Conservation (phyloP, 2,329 filamentous ascomycete genomes). For the Penicillium griseofulvum region DNA sequence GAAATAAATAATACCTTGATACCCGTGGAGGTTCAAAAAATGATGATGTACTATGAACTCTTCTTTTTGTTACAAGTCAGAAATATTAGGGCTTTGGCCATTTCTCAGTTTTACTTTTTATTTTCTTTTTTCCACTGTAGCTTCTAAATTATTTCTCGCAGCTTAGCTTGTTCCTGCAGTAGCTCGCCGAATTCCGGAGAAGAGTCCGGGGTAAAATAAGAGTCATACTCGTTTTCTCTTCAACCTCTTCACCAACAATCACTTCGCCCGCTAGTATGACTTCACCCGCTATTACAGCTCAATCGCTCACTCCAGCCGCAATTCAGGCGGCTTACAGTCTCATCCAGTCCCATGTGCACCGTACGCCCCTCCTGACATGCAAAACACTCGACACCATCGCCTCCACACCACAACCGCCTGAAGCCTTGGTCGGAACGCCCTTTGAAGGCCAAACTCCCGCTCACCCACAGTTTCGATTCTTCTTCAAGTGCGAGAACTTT, state of each 20-base stretch:
- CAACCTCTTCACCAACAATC: slow-evolving; percentile 35
- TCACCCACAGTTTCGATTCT: slow-evolving; percentile 67
- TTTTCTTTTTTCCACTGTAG: not conserved
- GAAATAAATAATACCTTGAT: slow-evolving; percentile 56
- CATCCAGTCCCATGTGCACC: slow-evolving; percentile 74
- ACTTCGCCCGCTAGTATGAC: too few relatives aligned
- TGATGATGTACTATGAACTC: slow-evolving; percentile 38
- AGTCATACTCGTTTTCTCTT: not conserved
- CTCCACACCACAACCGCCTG: slow-evolving; percentile 62
- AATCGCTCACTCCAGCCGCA: slow-evolving; percentile 66
- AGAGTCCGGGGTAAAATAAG: slow-evolving; percentile 8
- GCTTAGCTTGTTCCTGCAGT: too few relatives aligned
- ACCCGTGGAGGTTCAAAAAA: slow-evolving; percentile 31
- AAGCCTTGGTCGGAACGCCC: slow-evolving; percentile 55
- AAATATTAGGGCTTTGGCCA: slow-evolving; percentile 11
- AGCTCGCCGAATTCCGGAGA: slow-evolving; percentile 3
- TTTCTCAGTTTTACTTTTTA: not conserved
- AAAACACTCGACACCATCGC: slow-evolving; percentile 71
- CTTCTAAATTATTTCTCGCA: not conserved
- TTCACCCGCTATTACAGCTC: slow-evolving; percentile 27
- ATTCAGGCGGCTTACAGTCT: slow-evolving; percentile 69
- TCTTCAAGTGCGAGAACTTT: slow-evolving; percentile 95
- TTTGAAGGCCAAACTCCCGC: slow-evolving; percentile 60
- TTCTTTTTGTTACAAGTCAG: slow-evolving; percentile 20
- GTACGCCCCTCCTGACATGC: slow-evolving; percentile 79